phyloP scores from a whole-genome alignment of 2,329 filamentous ascomycete genomes.

The Aspergillus proliferans region DNA sequence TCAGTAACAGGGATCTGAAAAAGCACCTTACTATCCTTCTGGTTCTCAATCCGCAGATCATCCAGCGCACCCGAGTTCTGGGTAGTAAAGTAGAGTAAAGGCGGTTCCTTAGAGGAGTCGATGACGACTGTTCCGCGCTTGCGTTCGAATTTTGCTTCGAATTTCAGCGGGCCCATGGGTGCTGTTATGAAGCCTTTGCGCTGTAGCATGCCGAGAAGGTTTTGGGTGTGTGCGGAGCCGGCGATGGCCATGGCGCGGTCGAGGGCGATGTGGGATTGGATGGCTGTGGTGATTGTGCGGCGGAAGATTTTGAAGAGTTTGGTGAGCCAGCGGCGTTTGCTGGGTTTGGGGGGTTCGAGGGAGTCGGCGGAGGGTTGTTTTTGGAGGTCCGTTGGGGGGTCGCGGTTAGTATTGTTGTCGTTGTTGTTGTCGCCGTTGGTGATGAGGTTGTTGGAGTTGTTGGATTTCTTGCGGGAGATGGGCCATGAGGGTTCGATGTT shows the following conservation, averaged over 20 bases:
- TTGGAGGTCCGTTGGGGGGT: conserved; percentile 33
- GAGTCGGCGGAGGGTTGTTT: conserved; percentile 1
- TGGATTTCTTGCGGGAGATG: conserved; percentile 40
- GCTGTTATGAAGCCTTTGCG: conserved; percentile 35
- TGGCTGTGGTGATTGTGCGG: conserved; percentile 61
- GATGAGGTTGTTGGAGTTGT: conserved; percentile 46
- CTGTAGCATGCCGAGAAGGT: conserved; percentile 65
- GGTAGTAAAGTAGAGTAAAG: conserved; percentile 56
- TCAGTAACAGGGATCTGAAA: conserved; percentile 67
- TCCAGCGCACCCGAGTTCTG: conserved; percentile 24
- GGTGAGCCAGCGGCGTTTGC: conserved; percentile 39
- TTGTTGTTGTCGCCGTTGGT: conserved; percentile 56
- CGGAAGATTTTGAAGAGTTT: conserved; percentile 60
- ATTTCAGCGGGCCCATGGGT: conserved; percentile 65
- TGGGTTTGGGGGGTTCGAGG: conserved; percentile 5
- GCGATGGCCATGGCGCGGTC: conserved; percentile 65
- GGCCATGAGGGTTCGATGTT: conserved; percentile 26
- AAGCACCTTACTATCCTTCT: conserved; percentile 49
- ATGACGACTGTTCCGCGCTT: conserved; percentile 68
- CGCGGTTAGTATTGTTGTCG: conserved; percentile 54
- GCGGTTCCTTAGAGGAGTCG: conserved; percentile 31
- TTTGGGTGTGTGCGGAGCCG: conserved; percentile 57
- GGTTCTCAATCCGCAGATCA: conserved; percentile 44
- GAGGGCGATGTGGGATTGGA: conserved; percentile 64
- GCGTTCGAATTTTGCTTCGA: conserved; percentile 64